A percentile compares a stretch with the other conserved stretches of the same genome.
Conservation (phyloP, 176 grass and related monocot species). For the Zoysia pacifica region DNA sequence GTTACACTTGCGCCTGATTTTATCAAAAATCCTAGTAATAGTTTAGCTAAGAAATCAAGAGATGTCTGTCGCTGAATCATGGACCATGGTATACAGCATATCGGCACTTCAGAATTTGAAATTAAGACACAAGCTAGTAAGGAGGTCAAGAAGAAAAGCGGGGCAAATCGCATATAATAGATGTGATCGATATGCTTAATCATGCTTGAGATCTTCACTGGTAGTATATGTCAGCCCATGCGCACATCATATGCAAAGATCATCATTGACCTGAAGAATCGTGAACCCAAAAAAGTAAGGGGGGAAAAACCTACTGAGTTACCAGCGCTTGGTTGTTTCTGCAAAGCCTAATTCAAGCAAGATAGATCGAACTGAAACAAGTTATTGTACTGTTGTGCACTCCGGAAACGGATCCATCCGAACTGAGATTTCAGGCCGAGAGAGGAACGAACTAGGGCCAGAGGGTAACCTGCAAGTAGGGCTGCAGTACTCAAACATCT, state of each 20-base stretch:
- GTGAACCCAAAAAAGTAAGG: neutral
- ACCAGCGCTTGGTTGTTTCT: constrained; percentile 9
- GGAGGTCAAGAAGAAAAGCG: neutral
- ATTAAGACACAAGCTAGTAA: neutral
- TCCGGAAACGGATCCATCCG: neutral
- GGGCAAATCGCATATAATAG: neutral
- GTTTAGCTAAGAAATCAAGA: neutral
- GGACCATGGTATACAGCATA: neutral
- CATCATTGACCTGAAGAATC: neutral
- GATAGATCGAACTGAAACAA: neutral
- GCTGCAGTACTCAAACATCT: constrained; percentile 79
- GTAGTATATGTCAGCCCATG: neutral
- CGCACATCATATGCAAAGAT: neutral
- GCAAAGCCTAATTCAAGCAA: constrained; percentile 16
- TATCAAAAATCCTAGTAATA: neutral
- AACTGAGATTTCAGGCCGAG: neutral
- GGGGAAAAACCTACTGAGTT: neutral
- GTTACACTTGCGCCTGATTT: neutral
- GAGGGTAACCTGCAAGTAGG: constrained; percentile 47
- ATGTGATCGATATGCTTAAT: neutral
- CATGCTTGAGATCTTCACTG: constrained; percentile 1
- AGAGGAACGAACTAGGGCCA: neutral
- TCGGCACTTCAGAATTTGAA: neutral
- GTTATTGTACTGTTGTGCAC: neutral
- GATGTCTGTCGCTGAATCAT: neutral